phyloP scores from a whole-genome alignment of 2,329 filamentous ascomycete species.

The Xylariaceae sp. region DNA sequence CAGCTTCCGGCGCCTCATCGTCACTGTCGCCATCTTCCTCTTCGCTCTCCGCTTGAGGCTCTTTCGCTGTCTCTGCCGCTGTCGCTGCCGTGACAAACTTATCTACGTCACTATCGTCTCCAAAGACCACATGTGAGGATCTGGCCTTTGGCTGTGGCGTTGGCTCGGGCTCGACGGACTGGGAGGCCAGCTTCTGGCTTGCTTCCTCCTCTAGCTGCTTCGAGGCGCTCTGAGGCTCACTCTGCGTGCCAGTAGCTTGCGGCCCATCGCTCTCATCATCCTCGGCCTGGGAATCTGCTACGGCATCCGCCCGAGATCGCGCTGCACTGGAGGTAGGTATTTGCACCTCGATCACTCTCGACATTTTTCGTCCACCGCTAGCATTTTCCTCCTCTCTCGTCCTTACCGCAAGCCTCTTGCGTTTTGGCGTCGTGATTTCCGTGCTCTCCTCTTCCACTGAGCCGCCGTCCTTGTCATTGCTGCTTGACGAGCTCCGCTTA shows the following conservation, averaged over 20 bases:
- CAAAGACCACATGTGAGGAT: conserved; percentile 27
- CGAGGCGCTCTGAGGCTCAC: conserved; percentile 23
- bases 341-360: conserved; percentile 15
- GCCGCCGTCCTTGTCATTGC: neutral
- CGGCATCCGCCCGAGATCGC: conserved; percentile 8
- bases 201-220: conserved; percentile 29
- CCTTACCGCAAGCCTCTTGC: conserved; percentile 21
- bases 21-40: conserved; percentile 38
- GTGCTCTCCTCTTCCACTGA: neutral
- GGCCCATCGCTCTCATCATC: conserved; percentile 1
- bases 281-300: conserved; percentile 21
- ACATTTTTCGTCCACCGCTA: conserved; percentile 8
- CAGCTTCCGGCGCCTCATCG: conserved; percentile 54
- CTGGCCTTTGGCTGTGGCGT: conserved; percentile 18
- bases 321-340: conserved; percentile 16
- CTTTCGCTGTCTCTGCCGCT: conserved; percentile 7
- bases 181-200: conserved; percentile 20
- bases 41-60: conserved; percentile 10
- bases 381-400: conserved; percentile 15
- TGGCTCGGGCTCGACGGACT: conserved; percentile 11
- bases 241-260: neutral
- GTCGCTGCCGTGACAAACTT: conserved; percentile 26
- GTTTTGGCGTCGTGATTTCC: conserved; percentile 11
- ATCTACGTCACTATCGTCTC: conserved; percentile 28
- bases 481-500: conserved; percentile 5